These are phyloP conservation scores for Suillus cothurnatus DNA, from an alignment of 768 basidiomycete genomes.

Conservation along the genomic window DNA sequence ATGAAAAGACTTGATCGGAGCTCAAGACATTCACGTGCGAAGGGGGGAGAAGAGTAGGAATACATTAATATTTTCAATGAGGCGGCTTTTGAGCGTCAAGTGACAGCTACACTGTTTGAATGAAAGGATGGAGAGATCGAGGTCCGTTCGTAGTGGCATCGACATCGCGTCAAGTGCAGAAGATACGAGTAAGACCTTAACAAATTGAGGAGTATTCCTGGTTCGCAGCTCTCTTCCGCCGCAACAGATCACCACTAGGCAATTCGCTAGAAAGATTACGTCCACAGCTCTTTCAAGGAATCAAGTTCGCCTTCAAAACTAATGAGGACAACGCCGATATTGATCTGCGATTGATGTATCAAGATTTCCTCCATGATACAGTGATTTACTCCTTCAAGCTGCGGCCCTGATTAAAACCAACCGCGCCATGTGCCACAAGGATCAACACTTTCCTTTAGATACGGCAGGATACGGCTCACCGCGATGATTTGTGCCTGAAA, in stretches of 20 bases:
- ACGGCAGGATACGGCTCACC: background rate
- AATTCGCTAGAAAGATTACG: background rate
- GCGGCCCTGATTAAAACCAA: background rate
- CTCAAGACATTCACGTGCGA: background rate
- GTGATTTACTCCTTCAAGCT: background rate
- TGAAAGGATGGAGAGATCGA: slow-evolving; percentile 5
- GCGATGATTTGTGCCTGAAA: background rate
- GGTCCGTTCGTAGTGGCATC: background rate
- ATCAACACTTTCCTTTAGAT: background rate
- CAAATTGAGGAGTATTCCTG: slow-evolving; percentile 1
- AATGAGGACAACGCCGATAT: background rate
- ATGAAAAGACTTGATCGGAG: background rate
- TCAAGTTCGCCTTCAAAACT: background rate
- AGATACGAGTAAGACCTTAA: background rate
- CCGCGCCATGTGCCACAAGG: background rate
- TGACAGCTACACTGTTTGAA: background rate
- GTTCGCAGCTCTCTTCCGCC: background rate
- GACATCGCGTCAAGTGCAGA: background rate
- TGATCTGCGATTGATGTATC: background rate
- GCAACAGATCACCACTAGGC: background rate
- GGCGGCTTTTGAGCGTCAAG: background rate
- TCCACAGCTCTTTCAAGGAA: background rate
- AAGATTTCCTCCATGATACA: background rate
- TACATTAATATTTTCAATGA: background rate
- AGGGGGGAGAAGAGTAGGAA: background rate